These are phyloP conservation scores for Raffaelea ambrosiae DNA, from an alignment of 2,329 filamentous ascomycete species.

Conservation along the genomic window DNA sequence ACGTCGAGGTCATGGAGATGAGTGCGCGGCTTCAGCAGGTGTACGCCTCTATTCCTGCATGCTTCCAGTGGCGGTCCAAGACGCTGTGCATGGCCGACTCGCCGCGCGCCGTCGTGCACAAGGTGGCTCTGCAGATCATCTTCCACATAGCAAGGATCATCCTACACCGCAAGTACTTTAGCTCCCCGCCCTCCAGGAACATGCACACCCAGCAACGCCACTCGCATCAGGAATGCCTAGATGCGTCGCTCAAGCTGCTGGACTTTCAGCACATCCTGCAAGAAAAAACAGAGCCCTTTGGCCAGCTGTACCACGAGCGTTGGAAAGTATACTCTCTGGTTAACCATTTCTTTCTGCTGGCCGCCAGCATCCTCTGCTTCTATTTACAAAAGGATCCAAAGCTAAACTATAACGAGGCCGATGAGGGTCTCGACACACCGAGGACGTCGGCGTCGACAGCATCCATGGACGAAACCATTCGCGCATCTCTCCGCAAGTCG, in stretches of 20 bases:
- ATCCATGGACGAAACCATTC: not conserved
- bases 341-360: conserved; percentile 40
- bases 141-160: conserved; percentile 21
- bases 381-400: not conserved
- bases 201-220: not conserved
- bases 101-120: conserved; percentile 15
- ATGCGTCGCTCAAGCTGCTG: conserved; percentile 19
- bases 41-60: conserved; percentile 17
- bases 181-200: not conserved
- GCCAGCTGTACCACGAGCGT: conserved; percentile 31
- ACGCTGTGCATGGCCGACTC: conserved; percentile 19
- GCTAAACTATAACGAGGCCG: not conserved
- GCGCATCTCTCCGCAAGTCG: conserved; percentile 1
- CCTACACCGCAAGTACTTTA: conserved; percentile 21
- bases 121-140: conserved; percentile 20
- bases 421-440: not conserved
- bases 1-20: conserved; percentile 12
- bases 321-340: conserved; percentile 38
- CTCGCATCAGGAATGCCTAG: conserved; percentile 13
- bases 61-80: conserved; percentile 17
- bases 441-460: too few species aligned
- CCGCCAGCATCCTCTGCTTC: conserved; percentile 38
- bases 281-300: conserved; percentile 27
- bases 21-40: conserved; percentile 11
- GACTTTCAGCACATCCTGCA: conserved; percentile 21